Base-by-base conservation (phyloP, 352 stramenopile species). In the Globisporangium cystogenes region DNA sequence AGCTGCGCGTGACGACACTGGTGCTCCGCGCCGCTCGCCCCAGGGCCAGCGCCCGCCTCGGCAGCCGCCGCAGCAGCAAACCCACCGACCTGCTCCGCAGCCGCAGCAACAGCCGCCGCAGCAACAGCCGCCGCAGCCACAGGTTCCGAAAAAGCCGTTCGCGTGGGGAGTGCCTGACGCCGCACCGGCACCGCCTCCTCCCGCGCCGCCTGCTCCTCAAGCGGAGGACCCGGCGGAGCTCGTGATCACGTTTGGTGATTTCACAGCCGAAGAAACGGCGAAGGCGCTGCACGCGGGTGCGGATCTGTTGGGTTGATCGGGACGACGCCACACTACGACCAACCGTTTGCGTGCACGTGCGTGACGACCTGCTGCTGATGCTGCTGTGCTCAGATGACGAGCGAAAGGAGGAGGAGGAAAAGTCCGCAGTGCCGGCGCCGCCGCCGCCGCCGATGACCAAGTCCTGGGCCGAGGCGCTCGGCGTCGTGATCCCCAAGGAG, bases 221-320 rank as follows among this genome's bases (percentile, higher is more conserved):
- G 18, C 20, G 8, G 39, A 44, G 0, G 44, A 55, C 35, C 40
- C 53, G 60, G 53, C 50, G 20, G 54, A 53, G 27, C 43, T 72
- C 42, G 55, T 74, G 31, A 82, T 92, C 64, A 85, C 65, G 46
- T 93, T 93, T 51, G 82, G 82, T 35, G 82, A 93, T 53, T 93
- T 93, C 36, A 86, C 82, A 18, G 26, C 73, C 10, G 82, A 87
- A 59, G 82, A 93, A 51, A 84, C 72, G 16, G 57, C 76, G 45
- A 55, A 66, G 15, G 65, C 67, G 47, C 53, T 85, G 27, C 60
- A 74, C 39, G 57, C 76, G 57, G 72, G 76, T 87, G 31, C n/a
- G 68, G n/a, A n/a, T 47, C 31, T 21, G 21, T 23, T 21, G 5
- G 26, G 42, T 64, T 55, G 48, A 64, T 61, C 41, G 16, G 18